Base-by-base conservation (phyloP, 2,329 filamentous ascomycete genomes). In the Cladobotryum mycophilum region DNA sequence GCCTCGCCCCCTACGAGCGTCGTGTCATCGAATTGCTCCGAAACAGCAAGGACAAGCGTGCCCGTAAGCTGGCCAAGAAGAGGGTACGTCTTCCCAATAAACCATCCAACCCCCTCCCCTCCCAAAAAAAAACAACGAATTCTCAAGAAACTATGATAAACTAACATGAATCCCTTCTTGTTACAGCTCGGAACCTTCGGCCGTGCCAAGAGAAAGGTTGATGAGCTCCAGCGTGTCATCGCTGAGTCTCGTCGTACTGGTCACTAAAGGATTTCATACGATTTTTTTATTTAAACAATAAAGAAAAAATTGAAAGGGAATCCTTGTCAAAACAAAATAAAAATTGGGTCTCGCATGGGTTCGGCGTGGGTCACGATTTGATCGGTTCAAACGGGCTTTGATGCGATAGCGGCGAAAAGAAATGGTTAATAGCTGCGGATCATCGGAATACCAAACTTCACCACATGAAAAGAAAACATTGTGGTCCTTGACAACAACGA, bases 31-130 rank as follows among this genome's bases (percentile, higher is more conserved):
- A 99, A 84, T 81, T 99, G 73, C 87, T 99, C 77, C 89, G 93
- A 70, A 99, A 99, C 88, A 86, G 83, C 81, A 95, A 95, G 82
- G 93, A 99, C 79, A 97, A 97, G 89, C 89, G 92, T 77, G 92
- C 92, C 69, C 85, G 92, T 67, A 96, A 96, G 86, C 88, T 96
- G 70, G 92, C 92, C 69, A 97, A 97, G 91, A 96, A 95, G 88
- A 86, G 92, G 76, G 88, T 92, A 83, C 64, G 86, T 37, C 17
- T n/a, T 6, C 41, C 82, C 54, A 35, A 53, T 30, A 51, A 47
- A n/a, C 12, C 25, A 44, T n/a, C 14, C 42, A 22, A 7, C 45
- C 12, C 13, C 30, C 7, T 30, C n/a, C n/a, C n/a, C n/a, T n/a
- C n/a, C n/a, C n/a, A n/a, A n/a, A n/a, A n/a, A n/a, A n/a, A n/a